Conservation (phyloP, 495 filamentous ascomycete genomes). For the Amniculicola lignicola region DNA sequence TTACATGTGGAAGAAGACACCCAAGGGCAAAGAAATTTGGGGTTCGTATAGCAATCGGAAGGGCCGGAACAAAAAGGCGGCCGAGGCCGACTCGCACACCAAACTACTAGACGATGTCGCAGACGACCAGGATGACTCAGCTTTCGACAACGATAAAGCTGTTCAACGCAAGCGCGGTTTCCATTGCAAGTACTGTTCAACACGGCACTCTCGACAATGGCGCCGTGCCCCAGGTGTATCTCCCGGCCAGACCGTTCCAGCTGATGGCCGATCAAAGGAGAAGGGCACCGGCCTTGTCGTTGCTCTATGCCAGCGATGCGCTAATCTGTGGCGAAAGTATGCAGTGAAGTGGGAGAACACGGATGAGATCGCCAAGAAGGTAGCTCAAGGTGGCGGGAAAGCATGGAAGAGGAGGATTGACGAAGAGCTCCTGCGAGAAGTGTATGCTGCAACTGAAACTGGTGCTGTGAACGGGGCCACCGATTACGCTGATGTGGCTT, state of each 20-base stretch:
- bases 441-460: slow-evolving; percentile 56
- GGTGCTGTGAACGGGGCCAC: slow-evolving; percentile 44
- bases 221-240: slow-evolving; percentile 75
- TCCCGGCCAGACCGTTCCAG: slow-evolving; percentile 67
- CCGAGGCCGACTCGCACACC: slow-evolving; percentile 57
- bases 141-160: slow-evolving; percentile 91
- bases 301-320: slow-evolving; percentile 86
- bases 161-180: slow-evolving; percentile 72
- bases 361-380: slow-evolving; percentile 91
- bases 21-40: slow-evolving; percentile 82
- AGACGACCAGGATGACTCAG: slow-evolving; percentile 90
- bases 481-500: slow-evolving; percentile 20
- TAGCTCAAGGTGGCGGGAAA: slow-evolving; percentile 74
- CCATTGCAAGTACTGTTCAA: slow-evolving; percentile 90
- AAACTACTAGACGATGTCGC: slow-evolving; percentile 89
- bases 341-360: slow-evolving; percentile 92
- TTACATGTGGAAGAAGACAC: slow-evolving; percentile 97
- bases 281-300: slow-evolving; percentile 65
- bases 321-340: slow-evolving; percentile 88
- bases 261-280: slow-evolving; percentile 65
- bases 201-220: slow-evolving; percentile 81
- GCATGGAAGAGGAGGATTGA: slow-evolving; percentile 86
- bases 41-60: slow-evolving; percentile 80
- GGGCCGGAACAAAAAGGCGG: slow-evolving; percentile 76
- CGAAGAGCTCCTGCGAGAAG: slow-evolving; percentile 84